phyloP scores from a whole-genome alignment of 2,329 filamentous ascomycete genomes.

The Diplodia sapinea region DNA sequence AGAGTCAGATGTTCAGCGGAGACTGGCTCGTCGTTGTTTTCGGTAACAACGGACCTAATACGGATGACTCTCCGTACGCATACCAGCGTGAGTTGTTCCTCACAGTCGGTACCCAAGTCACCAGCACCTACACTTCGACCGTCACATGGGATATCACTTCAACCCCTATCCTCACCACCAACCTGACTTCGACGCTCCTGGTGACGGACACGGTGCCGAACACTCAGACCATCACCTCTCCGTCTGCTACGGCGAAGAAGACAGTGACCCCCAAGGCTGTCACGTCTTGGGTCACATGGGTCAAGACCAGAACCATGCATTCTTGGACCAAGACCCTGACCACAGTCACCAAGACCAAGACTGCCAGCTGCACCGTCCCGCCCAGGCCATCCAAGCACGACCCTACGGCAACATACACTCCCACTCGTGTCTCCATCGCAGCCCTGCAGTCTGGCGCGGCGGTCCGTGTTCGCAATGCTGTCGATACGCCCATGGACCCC shows the following conservation, averaged over 20 bases:
- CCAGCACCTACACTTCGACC: slow-evolving; percentile 43
- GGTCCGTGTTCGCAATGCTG: slow-evolving; percentile 3
- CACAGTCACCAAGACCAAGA: slow-evolving; percentile 45
- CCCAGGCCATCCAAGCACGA: slow-evolving; percentile 42
- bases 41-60: slow-evolving; percentile 50
- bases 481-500: slow-evolving; percentile 19
- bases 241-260: slow-evolving; percentile 44
- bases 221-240: slow-evolving; percentile 41
- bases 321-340: slow-evolving; percentile 39
- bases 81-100: slow-evolving; percentile 51
- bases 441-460: slow-evolving; percentile 1
- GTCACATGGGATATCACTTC: slow-evolving; percentile 42
- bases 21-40: slow-evolving; percentile 53
- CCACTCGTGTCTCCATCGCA: slow-evolving; percentile 43
- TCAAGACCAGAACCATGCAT: slow-evolving; percentile 34
- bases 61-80: slow-evolving; percentile 51
- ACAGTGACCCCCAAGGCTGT: slow-evolving; percentile 42
- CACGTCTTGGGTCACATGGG: slow-evolving; percentile 41
- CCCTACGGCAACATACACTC: slow-evolving; percentile 45
- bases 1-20: slow-evolving; percentile 52
- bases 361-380: slow-evolving; percentile 47
- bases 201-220: slow-evolving; percentile 40
- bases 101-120: slow-evolving; percentile 41
- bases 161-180: slow-evolving; percentile 40
- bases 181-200: slow-evolving; percentile 37